Evolutionary conservation across 176 grass and related monocot genomes (phyloP).

Genomic region (Calamus simplicifolius): DNA sequence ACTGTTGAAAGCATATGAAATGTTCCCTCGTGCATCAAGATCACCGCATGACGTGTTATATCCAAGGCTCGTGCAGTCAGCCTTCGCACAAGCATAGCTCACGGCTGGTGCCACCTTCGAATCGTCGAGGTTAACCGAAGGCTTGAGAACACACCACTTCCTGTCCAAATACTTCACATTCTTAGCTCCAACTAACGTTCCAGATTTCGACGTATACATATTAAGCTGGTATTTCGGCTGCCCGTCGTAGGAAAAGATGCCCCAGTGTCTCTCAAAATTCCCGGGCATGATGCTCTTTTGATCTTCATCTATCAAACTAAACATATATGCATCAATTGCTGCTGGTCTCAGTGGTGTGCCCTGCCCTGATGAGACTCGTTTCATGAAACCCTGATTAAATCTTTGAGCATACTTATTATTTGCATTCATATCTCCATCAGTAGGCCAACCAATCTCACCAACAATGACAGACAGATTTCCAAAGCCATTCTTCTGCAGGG

Average conservation of each 20-base stretch:
- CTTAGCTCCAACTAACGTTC: constrained; percentile 32
- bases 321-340: constrained; percentile 64
- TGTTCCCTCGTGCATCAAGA: constrained; percentile 61
- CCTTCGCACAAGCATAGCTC: constrained; percentile 58
- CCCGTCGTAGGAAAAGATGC: constrained; percentile 79
- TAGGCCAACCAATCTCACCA: constrained; percentile 86
- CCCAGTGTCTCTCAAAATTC: constrained; percentile 94
- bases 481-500: constrained; percentile 60
- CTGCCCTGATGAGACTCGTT: constrained; percentile 30
- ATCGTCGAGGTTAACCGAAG: constrained; percentile 21
- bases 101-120: constrained; percentile 45
- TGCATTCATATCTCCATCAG: constrained; percentile 56
- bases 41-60: constrained; percentile 65
- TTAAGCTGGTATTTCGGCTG: constrained; percentile 58
- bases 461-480: constrained; percentile 51
- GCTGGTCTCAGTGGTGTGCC: constrained; percentile 68
- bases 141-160: constrained; percentile 73
- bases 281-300: constrained; percentile 68
- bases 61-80: constrained; percentile 70
- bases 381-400: constrained; percentile 78
- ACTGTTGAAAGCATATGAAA: constrained; percentile 69
- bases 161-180: constrained; percentile 35
- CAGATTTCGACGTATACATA: constrained; percentile 13
- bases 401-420: constrained; percentile 32
- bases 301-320: constrained; percentile 86